Evolutionary conservation across 1,139 yeast genomes (phyloP), one percentile per base, ranked within the genome.

Genomic region (Geotrichum citri-aurantii): DNA sequence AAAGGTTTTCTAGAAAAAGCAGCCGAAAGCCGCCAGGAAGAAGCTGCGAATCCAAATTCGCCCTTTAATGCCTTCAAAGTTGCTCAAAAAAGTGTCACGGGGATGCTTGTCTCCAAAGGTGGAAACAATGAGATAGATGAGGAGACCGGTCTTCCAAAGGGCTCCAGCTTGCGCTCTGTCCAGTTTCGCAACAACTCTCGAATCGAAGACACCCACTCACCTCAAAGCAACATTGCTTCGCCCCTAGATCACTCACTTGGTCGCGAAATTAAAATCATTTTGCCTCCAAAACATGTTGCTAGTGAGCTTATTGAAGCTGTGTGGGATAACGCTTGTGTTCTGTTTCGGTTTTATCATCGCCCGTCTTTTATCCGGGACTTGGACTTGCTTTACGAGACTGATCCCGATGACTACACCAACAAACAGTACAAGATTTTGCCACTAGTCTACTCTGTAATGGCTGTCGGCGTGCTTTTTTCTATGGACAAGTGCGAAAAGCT

Each of bases 281-380:
- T 91, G 52, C 97, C 97, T 0, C 81, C 92, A 1, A 83, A 87
- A 65, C 85, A 84, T 48, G 80, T 81, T 26, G 93, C 96, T 0
- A 72, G 87, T 50, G 82, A 83, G 65, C 77, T 90, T 63, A 84
- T 90, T 37, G 83, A 82, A 65, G 82, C 86, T 53, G 88, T 93
- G 1, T 90, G 96, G 95, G 82, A 84, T 64, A 85, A 86, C 66
- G 93, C 95, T 0, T 89, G 96, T 71, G 91, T 88, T 12, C 75
- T 90, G 58, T 88, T 89, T 69, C 77, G 96, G 58, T 90, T 91
- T 69, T 88, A 88, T 69, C 96, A 91, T 68, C 77, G 96, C 27
- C 95, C 96, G 0, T 84, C 93, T 2, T 81, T 90, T 61, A 71
- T 83, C 70, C 72, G 84, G 50, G 83, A 81, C 62, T 68, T 84